A percentile compares a stretch with the other conserved stretches of the same genome.
These are phyloP conservation scores for Botrytis cinerea DNA, from an alignment of 2,329 filamentous ascomycete species.

Conservation along the genomic window DNA sequence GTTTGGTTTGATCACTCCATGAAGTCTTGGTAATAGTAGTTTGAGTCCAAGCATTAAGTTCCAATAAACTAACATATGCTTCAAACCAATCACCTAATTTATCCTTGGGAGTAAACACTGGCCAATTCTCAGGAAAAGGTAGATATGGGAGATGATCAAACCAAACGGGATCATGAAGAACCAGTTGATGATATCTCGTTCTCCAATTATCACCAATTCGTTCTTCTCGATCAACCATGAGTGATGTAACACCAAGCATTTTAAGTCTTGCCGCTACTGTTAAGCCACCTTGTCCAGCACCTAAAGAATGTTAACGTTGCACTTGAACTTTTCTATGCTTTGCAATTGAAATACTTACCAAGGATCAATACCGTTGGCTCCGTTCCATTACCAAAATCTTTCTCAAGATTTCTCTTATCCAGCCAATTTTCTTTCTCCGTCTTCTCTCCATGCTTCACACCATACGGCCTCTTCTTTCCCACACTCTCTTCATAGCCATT, in stretches of 20 bases:
- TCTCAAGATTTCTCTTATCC: conserved; percentile 52
- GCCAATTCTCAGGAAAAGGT: conserved; percentile 64
- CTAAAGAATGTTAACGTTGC: conserved; percentile 53
- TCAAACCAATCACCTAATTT: conserved; percentile 71
- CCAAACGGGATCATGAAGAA: conserved; percentile 66
- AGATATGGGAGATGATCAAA: conserved; percentile 65
- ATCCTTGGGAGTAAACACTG: conserved; percentile 70
- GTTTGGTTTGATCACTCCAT: conserved; percentile 49
- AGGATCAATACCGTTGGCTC: conserved; percentile 61
- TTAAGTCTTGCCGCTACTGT: conserved; percentile 60
- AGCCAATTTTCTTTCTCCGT: conserved; percentile 60
- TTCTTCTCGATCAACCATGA: conserved; percentile 60
- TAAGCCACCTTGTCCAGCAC: conserved; percentile 62
- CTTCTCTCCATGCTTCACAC: conserved; percentile 57
- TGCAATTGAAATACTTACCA: conserved; percentile 46
- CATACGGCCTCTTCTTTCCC: conserved; percentile 52
- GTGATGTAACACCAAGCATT: conserved; percentile 55
- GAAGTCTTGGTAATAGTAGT: conserved; percentile 50
- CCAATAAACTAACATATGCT: conserved; percentile 61
- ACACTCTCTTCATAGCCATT: conserved; percentile 55
- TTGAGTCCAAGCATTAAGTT: conserved; percentile 66
- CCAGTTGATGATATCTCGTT: conserved; percentile 62
- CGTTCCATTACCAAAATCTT: conserved; percentile 45
- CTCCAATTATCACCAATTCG: conserved; percentile 66
- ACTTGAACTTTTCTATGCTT: background rate